Base-by-base conservation (phyloP, 2,329 filamentous ascomycete species). In the Dothistroma septosporum region DNA sequence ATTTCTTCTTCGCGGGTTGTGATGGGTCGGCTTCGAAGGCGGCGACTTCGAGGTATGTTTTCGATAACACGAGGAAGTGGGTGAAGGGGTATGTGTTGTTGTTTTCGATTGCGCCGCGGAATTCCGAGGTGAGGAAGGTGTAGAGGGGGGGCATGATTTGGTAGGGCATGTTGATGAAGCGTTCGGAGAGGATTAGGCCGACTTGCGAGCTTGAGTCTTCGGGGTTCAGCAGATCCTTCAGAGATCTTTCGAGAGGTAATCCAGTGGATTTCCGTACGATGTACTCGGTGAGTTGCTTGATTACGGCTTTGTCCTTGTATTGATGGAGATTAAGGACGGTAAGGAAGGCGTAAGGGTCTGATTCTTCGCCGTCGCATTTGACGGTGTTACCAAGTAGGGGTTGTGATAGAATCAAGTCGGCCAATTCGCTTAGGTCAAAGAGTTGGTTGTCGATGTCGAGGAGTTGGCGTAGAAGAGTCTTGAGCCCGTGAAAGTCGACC, bases 101-200 rank as follows among this genome's bases (percentile, higher is more conserved):
- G 73, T 96, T 92, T 73, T 95, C 87, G 2, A 96, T 80, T 0
- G 94, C 94, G 73, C 88, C 92, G 70, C 88, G 83, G 55, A 99
- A 87, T 81, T 99, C 94, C 72, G 97, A 92, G 53, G 90, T 80
- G 55, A 99, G 84, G 91, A 97, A 96, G 55, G 83, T 86, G 82
- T 97, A 97, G 85, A 97, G 89, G 4, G 94, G 93, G 32, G 94
- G 93, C 14, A 92, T 86, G 64, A 96, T 87, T 76, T 97, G 91
- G 16, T 90, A 82, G n/a, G 94, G 94, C 81, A 97, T 92, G 79
- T 99, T 99, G 80, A 99, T 92, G 70, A 97, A 82, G 22, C 93
- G 87, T 76, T 99, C 94, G 2, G 91, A 90, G n/a, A 99, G 81
- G 31, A 99, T 84, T 16, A 99, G 80, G 3, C 92, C 94, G 59